Conservation (phyloP, 2,329 filamentous ascomycete genomes). For the Arthroderma sp. region DNA sequence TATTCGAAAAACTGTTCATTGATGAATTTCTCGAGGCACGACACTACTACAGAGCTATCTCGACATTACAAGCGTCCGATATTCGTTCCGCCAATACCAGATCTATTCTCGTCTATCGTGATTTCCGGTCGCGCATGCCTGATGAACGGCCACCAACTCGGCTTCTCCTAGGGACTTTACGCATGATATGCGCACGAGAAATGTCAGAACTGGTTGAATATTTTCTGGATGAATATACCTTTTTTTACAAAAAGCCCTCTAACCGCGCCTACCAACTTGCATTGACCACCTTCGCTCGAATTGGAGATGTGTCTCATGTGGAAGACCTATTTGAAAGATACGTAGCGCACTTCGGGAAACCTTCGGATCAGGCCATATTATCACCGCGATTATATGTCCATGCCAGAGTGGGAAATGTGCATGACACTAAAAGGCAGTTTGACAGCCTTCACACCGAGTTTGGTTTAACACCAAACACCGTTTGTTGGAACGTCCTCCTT, state of each 20-base stretch:
- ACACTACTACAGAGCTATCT: constrained; percentile 20
- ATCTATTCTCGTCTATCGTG: constrained; percentile 28
- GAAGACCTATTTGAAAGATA: constrained; percentile 33
- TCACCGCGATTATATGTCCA: constrained; percentile 57
- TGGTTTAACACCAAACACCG: constrained; percentile 41
- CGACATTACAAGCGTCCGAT: constrained; percentile 17
- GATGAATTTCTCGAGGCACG: constrained; percentile 14
- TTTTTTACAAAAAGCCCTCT: constrained; percentile 21
- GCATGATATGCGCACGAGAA: constrained; percentile 15
- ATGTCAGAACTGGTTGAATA: constrained; percentile 25
- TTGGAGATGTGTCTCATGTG: constrained; percentile 34
- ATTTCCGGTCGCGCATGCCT: constrained; percentile 24
- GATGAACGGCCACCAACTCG: constrained; percentile 11
- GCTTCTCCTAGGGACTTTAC: constrained; percentile 17
- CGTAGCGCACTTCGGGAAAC: constrained; percentile 23
- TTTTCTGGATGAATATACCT: constrained; percentile 29
- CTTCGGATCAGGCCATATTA: constrained; percentile 19
- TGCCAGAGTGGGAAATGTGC: constrained; percentile 52
- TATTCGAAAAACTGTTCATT: constrained; percentile 16
- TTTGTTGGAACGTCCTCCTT: constrained; percentile 65
- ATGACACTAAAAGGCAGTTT: constrained; percentile 48
- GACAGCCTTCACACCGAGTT: constrained; percentile 45
- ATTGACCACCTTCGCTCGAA: constrained; percentile 31
- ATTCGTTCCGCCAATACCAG: constrained; percentile 17
- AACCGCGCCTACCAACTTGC: constrained; percentile 22